These are phyloP conservation scores for Barbatosphaeria neglecta DNA, from an alignment of 495 filamentous ascomycete species.

Conservation along the genomic window DNA sequence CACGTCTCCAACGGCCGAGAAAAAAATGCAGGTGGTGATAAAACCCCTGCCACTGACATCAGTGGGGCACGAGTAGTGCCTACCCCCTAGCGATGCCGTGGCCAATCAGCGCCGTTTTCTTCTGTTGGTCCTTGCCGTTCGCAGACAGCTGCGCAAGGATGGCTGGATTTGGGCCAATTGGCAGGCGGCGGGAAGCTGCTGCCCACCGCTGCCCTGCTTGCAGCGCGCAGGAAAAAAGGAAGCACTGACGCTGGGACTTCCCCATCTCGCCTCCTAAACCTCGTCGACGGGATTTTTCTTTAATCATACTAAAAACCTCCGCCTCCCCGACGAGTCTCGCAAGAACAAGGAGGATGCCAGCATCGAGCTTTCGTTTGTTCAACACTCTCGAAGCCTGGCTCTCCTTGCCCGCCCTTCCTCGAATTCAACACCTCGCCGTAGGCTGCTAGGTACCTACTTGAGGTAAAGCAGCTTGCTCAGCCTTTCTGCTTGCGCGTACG, in stretches of 20 bases:
- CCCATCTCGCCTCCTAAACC: not conserved
- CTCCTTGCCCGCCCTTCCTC: not conserved
- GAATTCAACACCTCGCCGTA: not conserved
- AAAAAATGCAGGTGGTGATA: too few species aligned
- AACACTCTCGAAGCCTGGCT: not conserved
- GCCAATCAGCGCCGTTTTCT: not conserved
- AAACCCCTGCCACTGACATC: not conserved
- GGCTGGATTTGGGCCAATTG: not conserved
- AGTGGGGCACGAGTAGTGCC: not conserved
- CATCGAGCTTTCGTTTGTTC: not conserved
- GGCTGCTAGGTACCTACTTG: too few species aligned
- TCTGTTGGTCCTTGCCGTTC: not conserved
- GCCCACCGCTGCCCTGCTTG: not conserved
- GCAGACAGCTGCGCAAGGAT: not conserved
- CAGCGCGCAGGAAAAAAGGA: not conserved
- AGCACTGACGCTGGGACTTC: not conserved
- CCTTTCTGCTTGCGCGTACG: too few species aligned
- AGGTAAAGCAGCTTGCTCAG: too few species aligned
- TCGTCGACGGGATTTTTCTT: not conserved
- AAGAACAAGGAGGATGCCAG: not conserved
- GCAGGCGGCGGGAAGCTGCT: not conserved
- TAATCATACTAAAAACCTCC: too few species aligned
- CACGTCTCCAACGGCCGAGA: too few species aligned
- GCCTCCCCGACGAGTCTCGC: too few species aligned
- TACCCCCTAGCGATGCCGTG: not conserved